Conservation (phyloP, 2,329 filamentous ascomycete species). For the Fusarium vanettenii region DNA sequence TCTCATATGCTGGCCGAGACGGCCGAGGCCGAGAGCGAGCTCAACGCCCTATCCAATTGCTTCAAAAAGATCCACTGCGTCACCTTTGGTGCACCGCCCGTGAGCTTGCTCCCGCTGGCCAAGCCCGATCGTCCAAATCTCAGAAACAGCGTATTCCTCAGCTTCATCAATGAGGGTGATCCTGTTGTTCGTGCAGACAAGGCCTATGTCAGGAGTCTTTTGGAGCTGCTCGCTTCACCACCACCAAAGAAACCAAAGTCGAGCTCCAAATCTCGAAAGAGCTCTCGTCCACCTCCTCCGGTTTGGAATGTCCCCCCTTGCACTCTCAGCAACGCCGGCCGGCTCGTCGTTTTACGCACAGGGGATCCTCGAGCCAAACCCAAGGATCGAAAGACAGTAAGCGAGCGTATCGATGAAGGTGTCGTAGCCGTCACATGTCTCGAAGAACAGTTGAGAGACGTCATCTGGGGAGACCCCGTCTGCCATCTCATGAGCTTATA, state of each 20-base stretch:
- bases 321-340: conserved; percentile 76
- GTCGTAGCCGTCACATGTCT: conserved; percentile 76
- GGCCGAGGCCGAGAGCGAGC: conserved; percentile 69
- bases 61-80: conserved; percentile 87
- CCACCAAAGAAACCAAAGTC: conserved; percentile 53
- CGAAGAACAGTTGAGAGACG: conserved; percentile 74
- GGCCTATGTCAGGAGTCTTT: conserved; percentile 76
- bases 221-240: conserved; percentile 76
- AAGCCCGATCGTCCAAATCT: conserved; percentile 64
- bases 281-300: conserved; percentile 14
- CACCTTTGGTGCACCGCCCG: conserved; percentile 85
- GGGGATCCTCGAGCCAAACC: conserved; percentile 52
- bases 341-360: conserved; percentile 74
- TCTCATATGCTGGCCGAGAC: conserved; percentile 79
- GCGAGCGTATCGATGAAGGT: conserved; percentile 65
- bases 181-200: conserved; percentile 82
- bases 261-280: conserved; percentile 29
- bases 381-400: conserved; percentile 60
- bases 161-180: conserved; percentile 88
- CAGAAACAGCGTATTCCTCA: conserved; percentile 79
- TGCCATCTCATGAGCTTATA: conserved; percentile 87
- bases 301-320: conserved; percentile 74
- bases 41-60: conserved; percentile 74
- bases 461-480: conserved; percentile 85
- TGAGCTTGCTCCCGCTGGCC: conserved; percentile 76